These are phyloP conservation scores for Tanacetum coccineum DNA, from an alignment of 129 eudicot genomes.

Conservation along the genomic window DNA sequence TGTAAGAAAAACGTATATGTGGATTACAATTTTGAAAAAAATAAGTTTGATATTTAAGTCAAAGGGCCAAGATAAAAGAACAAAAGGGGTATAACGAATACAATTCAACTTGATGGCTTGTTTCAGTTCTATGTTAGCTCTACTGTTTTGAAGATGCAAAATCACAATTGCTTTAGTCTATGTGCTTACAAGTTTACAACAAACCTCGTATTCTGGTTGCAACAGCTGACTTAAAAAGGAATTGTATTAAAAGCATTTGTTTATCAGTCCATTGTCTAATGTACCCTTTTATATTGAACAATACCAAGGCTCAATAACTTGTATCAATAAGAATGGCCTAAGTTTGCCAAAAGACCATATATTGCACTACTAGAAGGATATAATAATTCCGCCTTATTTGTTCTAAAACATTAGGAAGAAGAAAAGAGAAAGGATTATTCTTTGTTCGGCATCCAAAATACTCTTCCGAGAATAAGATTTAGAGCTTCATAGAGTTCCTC, in stretches of 20 bases:
- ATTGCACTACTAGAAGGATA: neutral
- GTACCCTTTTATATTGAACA: neutral
- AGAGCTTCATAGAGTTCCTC: constrained; percentile 83
- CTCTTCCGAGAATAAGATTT: constrained; percentile 85
- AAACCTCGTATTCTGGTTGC: no score
- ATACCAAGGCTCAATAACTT: neutral
- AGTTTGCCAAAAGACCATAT: neutral
- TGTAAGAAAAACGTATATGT: neutral
- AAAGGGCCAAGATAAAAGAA: neutral
- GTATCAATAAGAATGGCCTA: neutral
- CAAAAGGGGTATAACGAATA: neutral
- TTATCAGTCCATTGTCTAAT: neutral
- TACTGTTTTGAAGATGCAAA: no score
- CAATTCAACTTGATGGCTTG: no score
- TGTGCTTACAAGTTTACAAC: no score
- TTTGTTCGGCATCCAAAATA: constrained; percentile 58
- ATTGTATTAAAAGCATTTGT: neutral
- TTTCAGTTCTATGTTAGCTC: no score
- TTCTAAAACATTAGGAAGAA: constrained; percentile 3
- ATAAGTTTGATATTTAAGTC: neutral
- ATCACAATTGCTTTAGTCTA: no score
- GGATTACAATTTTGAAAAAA: neutral
- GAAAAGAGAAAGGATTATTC: constrained; percentile 40
- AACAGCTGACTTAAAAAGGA: neutral
- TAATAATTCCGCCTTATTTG: neutral